These are phyloP conservation scores for Diaporthe sp. DNA, from an alignment of 2,329 filamentous ascomycete species.

Conservation along the genomic window DNA sequence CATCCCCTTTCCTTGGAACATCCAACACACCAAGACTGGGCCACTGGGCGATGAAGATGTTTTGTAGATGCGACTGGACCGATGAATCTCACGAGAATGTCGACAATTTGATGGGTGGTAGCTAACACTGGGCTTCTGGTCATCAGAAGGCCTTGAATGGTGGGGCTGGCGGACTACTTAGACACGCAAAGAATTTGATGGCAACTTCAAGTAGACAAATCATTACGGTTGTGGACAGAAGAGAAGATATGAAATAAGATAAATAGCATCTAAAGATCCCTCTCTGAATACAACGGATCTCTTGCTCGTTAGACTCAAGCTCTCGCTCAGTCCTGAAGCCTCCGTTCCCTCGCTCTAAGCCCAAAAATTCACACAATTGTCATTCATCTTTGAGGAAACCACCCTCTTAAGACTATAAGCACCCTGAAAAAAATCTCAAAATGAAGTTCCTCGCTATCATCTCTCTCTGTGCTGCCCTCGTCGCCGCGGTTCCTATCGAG, in stretches of 20 bases:
- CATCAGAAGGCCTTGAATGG: not conserved
- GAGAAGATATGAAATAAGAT: not conserved
- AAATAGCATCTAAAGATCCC: not conserved
- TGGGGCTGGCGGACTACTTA: not conserved
- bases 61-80: conserved; percentile 16
- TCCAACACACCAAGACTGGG: not conserved
- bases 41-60: not conserved
- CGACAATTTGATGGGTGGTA: not conserved
- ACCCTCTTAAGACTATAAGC: not conserved
- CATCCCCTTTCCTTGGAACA: not conserved
- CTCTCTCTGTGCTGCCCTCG: not conserved
- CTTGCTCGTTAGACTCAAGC: conserved; percentile 7
- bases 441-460: conserved; percentile 15
- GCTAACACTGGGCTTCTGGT: not conserved
- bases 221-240: no score
- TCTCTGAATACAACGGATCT: not conserved
- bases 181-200: no score
- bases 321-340: conserved; percentile 11
- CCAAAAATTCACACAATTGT: not conserved
- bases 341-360: not conserved
- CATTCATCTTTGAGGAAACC: not conserved
- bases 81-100: not conserved
- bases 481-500: conserved; percentile 7
- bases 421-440: not conserved
- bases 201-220: not conserved